phyloP scores from a whole-genome alignment of 345 rosid genomes.

The Arabidopsis arenosa region DNA sequence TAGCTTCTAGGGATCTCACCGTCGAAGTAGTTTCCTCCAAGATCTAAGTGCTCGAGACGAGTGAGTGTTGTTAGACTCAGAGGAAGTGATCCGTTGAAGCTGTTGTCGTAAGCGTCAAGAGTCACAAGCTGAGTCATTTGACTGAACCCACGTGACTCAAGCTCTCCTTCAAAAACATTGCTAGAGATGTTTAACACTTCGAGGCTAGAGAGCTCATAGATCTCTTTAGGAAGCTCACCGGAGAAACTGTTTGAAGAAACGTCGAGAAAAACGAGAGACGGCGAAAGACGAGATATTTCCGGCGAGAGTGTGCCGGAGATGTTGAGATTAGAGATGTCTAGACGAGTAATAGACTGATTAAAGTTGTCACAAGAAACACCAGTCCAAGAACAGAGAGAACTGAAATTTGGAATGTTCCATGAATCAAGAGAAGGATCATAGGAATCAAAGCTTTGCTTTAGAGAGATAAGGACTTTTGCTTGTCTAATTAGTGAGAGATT shows the following conservation, averaged over 20 bases:
- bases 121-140: conserved; percentile 54
- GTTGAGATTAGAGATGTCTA: conserved; percentile 61
- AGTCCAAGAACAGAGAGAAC: conserved; percentile 58
- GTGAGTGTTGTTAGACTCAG: conserved; percentile 47
- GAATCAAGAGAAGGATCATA: conserved; percentile 53
- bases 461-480: conserved; percentile 61
- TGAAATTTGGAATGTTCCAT: conserved; percentile 62
- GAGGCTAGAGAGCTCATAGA: conserved; percentile 51
- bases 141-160: conserved; percentile 59
- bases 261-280: conserved; percentile 51
- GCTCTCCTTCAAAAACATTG: conserved; percentile 65
- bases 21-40: conserved; percentile 85
- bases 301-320: conserved; percentile 66
- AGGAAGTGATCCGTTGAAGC: conserved; percentile 78
- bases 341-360: conserved; percentile 52
- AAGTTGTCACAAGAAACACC: conserved; percentile 55
- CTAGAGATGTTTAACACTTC: conserved; percentile 73
- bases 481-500: conserved; percentile 52
- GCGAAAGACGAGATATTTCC: conserved; percentile 49
- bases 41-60: conserved; percentile 64
- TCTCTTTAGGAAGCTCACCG: conserved; percentile 52
- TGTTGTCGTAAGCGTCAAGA: conserved; percentile 82
- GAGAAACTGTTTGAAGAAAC: conserved; percentile 59
- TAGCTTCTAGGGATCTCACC: conserved; percentile 74
- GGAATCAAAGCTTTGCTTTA: conserved; percentile 55